Base-by-base conservation (phyloP, 495 filamentous ascomycete genomes). In the Xanthoparmelia taractica region DNA sequence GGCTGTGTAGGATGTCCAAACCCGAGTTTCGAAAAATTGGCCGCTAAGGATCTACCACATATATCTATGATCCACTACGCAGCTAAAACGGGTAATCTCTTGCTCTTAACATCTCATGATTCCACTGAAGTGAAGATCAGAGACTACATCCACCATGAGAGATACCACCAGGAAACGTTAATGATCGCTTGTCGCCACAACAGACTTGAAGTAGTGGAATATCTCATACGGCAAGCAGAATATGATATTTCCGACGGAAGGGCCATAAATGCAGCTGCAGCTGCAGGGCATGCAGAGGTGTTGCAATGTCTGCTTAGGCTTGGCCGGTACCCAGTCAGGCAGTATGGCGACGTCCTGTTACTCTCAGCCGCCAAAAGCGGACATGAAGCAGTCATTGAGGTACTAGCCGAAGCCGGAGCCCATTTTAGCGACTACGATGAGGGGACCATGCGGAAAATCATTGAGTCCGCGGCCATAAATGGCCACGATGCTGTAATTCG, bases 121-220 rank as follows among this genome's bases (percentile, higher is more conserved):
- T 29, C 25, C 2, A 29, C 2, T 8, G 13, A 48, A 48, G 8
- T 12, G 0, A 1, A 29, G 11, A 3, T 50, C 23, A 2, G 0
- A 2, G 29, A 54, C 7, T 54, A 54, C 20, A 8, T 54, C 7
- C 17, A 54, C 10, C 50, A 54, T 5, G 50, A 54, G 8, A 17
- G 50, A 6, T 34, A 54, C 17, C 13, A 54, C 11, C 4, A 54
- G 0, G 50, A 54, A 12, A 54, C 50, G 5, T n/a, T 54, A 7
- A 8, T 54, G 50, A 54, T 54, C 20, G 50, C 50, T 31, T 54
- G 50, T 54, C 50, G 50, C 12, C 27, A 54, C 29, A n/a, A n/a
- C 29, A 33, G 17, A 33, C 6, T 11, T 12, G 17, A 54, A 3
- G 11, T 54, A 54, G 50, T 54, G 6, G 20, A 33, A 17, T 54